Evolutionary conservation across 139 green algal species (phyloP).

Genomic region (Spirogloea muscicola): DNA sequence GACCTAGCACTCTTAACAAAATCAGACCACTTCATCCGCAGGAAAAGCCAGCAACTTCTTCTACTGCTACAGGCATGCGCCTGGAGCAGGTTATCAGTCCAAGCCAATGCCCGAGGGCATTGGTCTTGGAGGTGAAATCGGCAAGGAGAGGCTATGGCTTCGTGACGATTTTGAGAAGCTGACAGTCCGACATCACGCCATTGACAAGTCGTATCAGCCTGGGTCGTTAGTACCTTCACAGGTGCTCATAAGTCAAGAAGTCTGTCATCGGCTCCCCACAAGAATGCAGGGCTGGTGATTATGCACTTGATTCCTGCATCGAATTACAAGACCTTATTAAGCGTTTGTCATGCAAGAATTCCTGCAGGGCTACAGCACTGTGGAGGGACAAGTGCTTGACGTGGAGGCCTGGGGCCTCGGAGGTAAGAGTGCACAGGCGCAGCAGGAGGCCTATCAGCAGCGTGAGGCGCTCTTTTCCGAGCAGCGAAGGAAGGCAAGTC

Average conservation of each 20-base stretch:
- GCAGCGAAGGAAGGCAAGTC: slow-evolving; percentile 27
- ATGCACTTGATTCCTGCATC: too few species aligned
- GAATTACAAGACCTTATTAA: too few species aligned
- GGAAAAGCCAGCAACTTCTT: slow-evolving; percentile 5
- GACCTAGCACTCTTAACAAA: not conserved
- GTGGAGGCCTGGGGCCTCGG: slow-evolving; percentile 19
- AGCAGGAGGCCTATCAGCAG: slow-evolving; percentile 13
- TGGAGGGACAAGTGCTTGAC: slow-evolving; percentile 7
- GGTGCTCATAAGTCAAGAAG: not conserved
- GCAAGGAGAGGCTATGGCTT: slow-evolving; percentile 20
- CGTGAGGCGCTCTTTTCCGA: slow-evolving; percentile 15
- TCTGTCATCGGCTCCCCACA: not conserved
- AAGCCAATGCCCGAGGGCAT: not conserved
- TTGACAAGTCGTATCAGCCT: slow-evolving; percentile 6
- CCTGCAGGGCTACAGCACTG: slow-evolving; percentile 15
- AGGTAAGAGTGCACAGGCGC: not conserved
- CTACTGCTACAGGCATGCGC: not conserved
- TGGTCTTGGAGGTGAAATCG: slow-evolving; percentile 12
- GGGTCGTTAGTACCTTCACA: slow-evolving; percentile 3
- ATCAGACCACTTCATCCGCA: not conserved
- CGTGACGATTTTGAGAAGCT: slow-evolving; percentile 11
- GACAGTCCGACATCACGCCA: slow-evolving; percentile 16
- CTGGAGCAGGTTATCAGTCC: not conserved
- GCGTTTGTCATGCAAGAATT: too few species aligned
- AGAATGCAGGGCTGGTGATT: too few species aligned